Base-by-base conservation (phyloP, 768 basidiomycete genomes). In the Hypholoma sublateritium region DNA sequence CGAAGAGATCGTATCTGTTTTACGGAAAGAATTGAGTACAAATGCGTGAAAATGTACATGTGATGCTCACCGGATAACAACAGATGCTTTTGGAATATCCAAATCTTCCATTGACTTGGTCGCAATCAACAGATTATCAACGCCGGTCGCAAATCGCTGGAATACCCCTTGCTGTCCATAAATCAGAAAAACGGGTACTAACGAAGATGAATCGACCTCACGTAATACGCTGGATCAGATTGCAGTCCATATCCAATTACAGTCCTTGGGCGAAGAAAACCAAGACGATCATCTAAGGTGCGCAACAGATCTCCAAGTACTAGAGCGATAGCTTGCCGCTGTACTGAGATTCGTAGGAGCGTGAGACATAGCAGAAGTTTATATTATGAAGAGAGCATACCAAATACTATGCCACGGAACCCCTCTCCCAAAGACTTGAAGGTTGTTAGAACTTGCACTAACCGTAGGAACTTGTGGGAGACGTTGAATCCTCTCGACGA, bases 321-420 rank as follows among this genome's bases (percentile, higher is more conserved):
- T 22, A 74, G 65, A n/a, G 87, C 89, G 42, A 83, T 77, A 35
- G 71, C 70, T 35, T 77, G 70, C 53, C 74, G 76, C 62, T 79
- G 79, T 2, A 89, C 88, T 91, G 60, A 7, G 28, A 32, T 32
- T 6, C 28, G 28, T 1, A 36, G 42, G 54, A 49, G 44, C 12
- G 54, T 54, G 44, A 39, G 35, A 14, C 24, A 54, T 36, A 17
- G 8, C 19, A 37, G 24, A 53, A 39, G 19, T 5, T 22, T 58
- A 35, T 22, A 50, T 16, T 34, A 53, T 25, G 28, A 35, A 56
- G 16, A 8, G 32, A 14, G 65, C 78, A 55, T 62, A 90, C 91
- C 89, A 59, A 84, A 77, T 37, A 88, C 66, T 21, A 92, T 75
- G 14, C 83, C 87, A 44, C 88, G 82, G 64, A 93, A 91, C 4